These are phyloP conservation scores for Coniochaeta sp. DNA, from an alignment of 2,329 filamentous ascomycete species.

Conservation along the genomic window DNA sequence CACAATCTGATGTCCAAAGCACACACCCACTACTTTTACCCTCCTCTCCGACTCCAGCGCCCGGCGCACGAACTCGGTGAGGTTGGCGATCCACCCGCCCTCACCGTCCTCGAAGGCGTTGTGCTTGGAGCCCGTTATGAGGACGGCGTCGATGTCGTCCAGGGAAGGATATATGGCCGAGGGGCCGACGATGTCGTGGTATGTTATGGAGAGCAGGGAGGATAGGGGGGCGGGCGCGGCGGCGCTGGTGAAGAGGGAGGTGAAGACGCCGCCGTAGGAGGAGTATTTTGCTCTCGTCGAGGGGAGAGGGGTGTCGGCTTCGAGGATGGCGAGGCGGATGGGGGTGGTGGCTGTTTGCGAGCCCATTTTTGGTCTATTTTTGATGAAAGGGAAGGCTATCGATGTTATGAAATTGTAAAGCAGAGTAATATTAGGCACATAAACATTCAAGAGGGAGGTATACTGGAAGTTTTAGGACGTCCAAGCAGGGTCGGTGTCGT, in stretches of 20 bases:
- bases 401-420: background rate
- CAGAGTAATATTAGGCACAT: background rate
- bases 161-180: slow-evolving; percentile 60
- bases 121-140: slow-evolving; percentile 70
- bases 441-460: background rate
- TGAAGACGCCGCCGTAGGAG: slow-evolving; percentile 67
- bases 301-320: slow-evolving; percentile 73
- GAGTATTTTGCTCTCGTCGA: slow-evolving; percentile 57
- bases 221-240: slow-evolving; percentile 34
- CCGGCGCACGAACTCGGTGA: slow-evolving; percentile 60
- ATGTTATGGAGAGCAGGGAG: slow-evolving; percentile 48
- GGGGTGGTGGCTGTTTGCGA: slow-evolving; percentile 27
- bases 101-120: slow-evolving; percentile 66
- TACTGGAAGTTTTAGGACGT: background rate
- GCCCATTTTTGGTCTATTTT: slow-evolving; percentile 7
- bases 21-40: slow-evolving; percentile 70
- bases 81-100: slow-evolving; percentile 60
- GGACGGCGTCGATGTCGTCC: slow-evolving; percentile 69
- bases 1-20: slow-evolving; percentile 84
- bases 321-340: slow-evolving; percentile 76
- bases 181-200: slow-evolving; percentile 62
- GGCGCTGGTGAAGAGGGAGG: slow-evolving; percentile 47
- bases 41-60: slow-evolving; percentile 47
- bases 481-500: too few species aligned
- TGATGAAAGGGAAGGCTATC: background rate